Evolutionary conservation across 345 rosid genomes (phyloP), one percentile per base, ranked within the genome.

Genomic region (Gossypium arboreum): DNA sequence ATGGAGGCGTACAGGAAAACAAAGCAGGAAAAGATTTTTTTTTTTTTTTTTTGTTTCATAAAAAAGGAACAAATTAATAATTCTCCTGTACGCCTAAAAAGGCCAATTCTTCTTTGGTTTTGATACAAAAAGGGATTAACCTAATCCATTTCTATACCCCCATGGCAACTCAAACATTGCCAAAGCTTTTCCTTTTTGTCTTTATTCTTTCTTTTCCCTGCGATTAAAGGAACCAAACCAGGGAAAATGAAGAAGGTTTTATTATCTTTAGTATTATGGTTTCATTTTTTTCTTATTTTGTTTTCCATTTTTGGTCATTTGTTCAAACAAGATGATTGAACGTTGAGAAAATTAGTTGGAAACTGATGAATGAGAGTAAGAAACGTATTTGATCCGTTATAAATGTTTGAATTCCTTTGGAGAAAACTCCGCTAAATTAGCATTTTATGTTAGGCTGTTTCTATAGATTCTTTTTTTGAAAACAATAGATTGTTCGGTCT

Each of bases 201-300:
- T 34, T 57, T 18, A 8, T 18, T 55, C 7, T 7, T 7, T 57
- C 22, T 57, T 57, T 57, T 54, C 24, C 29, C 62, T 57, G 62
- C 77, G 81, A 77, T 65, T 27, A 63, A 44, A 50, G 85, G 80
- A 74, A 74, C 67, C 75, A 79, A 81, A 83, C 89, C 86, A 85
- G 84, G 41, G 27, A 84, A 82, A 85, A 83, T 80, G 79, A 79
- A 80, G 79, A 78, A 73, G 83, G 69, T 74, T 79, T 77, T 81
- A 22, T 73, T 79, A 68, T 79, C 68, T 76, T 81, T 71, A 70
- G 75, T 77, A 45, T 77, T 51, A 64, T 61, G 20, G 41, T 18
- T 51, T 66, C 39, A 12, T 63, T 74, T 15, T 52, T 75, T 55
- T 71, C 52, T 73, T 61, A 73, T 73, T 74, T 75, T 67, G 44